Evolutionary conservation across 768 basidiomycete genomes (phyloP).

Genomic region (Cystofilobasidium macerans): DNA sequence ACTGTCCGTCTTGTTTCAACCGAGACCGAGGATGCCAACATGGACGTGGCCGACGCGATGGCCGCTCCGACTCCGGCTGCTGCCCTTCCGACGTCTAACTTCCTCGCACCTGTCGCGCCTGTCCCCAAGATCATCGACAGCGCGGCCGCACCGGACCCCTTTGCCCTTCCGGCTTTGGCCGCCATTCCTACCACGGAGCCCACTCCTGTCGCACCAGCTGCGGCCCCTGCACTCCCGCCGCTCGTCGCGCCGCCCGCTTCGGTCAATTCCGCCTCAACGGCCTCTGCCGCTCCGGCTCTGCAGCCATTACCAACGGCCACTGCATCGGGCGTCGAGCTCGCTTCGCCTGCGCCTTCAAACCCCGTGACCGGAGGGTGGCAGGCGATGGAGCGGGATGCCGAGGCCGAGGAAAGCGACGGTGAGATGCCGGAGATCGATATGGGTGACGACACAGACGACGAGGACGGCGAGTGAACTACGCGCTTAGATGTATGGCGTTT

Average conservation of each 20-base stretch:
- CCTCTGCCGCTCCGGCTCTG: neutral
- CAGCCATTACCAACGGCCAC: neutral
- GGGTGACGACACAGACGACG: slow-evolving; percentile 62
- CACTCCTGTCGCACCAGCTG: neutral
- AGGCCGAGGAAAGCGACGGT: slow-evolving; percentile 46
- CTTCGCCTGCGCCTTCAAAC: neutral
- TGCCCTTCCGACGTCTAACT: too few relatives aligned
- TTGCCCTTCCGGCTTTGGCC: neutral
- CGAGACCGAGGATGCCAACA: neutral
- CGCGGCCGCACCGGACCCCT: neutral
- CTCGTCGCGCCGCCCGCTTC: neutral
- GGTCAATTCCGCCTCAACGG: neutral
- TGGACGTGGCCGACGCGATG: neutral
- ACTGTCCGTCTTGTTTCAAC: neutral
- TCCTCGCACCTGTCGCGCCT: neutral
- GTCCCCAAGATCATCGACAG: neutral
- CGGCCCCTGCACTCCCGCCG: neutral
- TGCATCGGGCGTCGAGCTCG: neutral
- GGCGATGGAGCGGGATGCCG: slow-evolving; percentile 28
- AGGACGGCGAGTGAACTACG: slow-evolving; percentile 4
- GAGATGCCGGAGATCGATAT: slow-evolving; percentile 66
- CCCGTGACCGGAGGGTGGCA: slow-evolving; percentile 15
- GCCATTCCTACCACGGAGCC: too few relatives aligned
- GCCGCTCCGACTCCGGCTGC: neutral
- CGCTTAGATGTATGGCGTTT: too few relatives aligned